Evolutionary conservation across 2,329 filamentous ascomycete genomes (phyloP).

Genomic region (Falciphora oryzae): DNA sequence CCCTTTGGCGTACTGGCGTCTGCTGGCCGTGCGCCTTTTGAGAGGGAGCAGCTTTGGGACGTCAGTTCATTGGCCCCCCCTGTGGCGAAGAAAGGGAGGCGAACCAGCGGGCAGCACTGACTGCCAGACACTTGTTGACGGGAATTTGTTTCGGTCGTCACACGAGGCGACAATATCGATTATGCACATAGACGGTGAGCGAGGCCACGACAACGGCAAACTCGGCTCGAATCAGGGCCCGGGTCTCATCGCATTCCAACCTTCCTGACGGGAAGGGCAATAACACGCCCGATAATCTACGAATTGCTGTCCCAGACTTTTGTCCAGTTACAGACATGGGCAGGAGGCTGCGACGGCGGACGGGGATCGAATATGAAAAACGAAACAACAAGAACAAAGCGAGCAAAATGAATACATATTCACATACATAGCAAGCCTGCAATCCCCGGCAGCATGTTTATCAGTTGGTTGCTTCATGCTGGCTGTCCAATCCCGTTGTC

Average conservation of each 20-base stretch:
- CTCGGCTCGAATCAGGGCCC: too few species aligned
- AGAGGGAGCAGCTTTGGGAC: background rate
- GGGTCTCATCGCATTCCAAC: background rate
- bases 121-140: background rate
- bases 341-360: background rate
- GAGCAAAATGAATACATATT: background rate
- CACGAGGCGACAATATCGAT: background rate
- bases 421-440: background rate
- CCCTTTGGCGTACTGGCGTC: too few species aligned
- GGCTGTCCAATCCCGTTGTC: background rate
- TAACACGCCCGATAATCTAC: background rate
- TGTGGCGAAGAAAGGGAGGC: background rate
- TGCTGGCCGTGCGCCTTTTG: background rate
- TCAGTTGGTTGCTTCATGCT: background rate
- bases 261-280: background rate
- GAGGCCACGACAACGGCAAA: too few species aligned
- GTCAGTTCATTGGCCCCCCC: background rate
- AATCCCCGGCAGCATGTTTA: background rate
- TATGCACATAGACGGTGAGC: background rate
- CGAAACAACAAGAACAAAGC: background rate
- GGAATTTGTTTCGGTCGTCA: background rate
- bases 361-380: background rate
- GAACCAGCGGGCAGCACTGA: background rate
- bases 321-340: too few species aligned
- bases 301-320: background rate